A percentile compares a stretch with the other conserved stretches of the same genome.
phyloP scores from a whole-genome alignment of 768 basidiomycete species.

The Mycena filopes region DNA sequence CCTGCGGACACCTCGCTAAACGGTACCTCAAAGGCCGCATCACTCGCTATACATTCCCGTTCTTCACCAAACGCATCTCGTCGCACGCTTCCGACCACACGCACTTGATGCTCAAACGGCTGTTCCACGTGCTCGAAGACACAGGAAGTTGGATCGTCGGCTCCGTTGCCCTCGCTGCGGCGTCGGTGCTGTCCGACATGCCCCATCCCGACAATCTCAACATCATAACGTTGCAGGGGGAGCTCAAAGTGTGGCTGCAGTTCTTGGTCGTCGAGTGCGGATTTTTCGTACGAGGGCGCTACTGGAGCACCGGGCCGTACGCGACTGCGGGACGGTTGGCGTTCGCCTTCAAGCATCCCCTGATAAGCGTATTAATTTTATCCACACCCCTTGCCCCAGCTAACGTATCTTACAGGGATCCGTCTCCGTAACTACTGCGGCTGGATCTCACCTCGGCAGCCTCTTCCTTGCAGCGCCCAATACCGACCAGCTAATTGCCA shows the following conservation, averaged over 20 bases:
- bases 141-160: background rate
- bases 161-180: background rate
- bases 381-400: no score
- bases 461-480: background rate
- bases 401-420: background rate
- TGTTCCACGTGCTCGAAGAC: background rate
- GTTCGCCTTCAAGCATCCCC: background rate
- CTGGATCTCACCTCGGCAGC: background rate
- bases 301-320: background rate
- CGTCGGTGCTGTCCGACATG: background rate
- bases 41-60: background rate
- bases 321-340: background rate
- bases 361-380: background rate
- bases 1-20: background rate
- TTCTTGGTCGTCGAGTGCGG: background rate
- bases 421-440: background rate
- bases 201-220: background rate
- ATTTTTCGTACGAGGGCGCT: background rate
- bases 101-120: background rate
- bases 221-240: background rate
- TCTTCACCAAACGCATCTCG: background rate
- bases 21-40: background rate
- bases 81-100: background rate
- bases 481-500: background rate
- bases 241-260: background rate